Percentiles rank a stretch among this genome's conserved stretches.
Evolutionary conservation across 2,329 filamentous ascomycete genomes (phyloP).

Genomic region (Colletotrichum endophyticum): DNA sequence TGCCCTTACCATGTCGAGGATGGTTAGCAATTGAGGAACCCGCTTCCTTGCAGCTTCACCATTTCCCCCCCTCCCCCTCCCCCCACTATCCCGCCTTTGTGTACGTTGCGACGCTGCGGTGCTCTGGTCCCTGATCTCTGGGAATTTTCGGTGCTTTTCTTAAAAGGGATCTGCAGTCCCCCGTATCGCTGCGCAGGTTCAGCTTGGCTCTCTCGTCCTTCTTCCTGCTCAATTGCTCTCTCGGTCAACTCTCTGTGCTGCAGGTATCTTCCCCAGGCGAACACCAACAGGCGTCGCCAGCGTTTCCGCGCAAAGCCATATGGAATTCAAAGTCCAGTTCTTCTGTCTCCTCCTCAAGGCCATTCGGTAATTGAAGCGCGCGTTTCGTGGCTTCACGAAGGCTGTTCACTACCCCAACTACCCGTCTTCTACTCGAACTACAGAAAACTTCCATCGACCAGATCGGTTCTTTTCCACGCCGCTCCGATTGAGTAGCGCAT

Average conservation of each 20-base stretch:
- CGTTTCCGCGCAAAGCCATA: conserved; percentile 12
- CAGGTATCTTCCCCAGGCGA: not conserved
- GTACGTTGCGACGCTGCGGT: conserved; percentile 10
- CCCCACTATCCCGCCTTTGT: not conserved
- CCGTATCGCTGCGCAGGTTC: not conserved
- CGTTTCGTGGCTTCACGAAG: not conserved
- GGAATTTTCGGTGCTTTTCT: not conserved
- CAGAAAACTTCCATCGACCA: not conserved
- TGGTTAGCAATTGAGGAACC: not conserved
- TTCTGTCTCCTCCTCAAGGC: conserved; percentile 29
- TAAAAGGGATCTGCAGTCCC: conserved; percentile 14
- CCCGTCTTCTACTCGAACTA: not conserved
- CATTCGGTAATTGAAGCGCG: conserved; percentile 22
- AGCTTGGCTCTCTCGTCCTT: not conserved
- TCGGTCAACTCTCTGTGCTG: not conserved
- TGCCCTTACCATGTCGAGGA: not conserved
- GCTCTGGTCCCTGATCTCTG: conserved; percentile 16
- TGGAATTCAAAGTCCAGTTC: conserved; percentile 30
- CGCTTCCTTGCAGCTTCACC: conserved; percentile 11
- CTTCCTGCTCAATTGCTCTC: not conserved
- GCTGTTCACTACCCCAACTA: not conserved
- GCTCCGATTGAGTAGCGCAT: not conserved
- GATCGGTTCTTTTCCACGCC: not conserved
- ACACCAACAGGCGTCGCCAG: not conserved
- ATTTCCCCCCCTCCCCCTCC: not conserved